Percentiles rank a stretch among this genome's conserved stretches.
Conservation (phyloP, 2,329 filamentous ascomycete genomes). For the Corynespora cassiicola region DNA sequence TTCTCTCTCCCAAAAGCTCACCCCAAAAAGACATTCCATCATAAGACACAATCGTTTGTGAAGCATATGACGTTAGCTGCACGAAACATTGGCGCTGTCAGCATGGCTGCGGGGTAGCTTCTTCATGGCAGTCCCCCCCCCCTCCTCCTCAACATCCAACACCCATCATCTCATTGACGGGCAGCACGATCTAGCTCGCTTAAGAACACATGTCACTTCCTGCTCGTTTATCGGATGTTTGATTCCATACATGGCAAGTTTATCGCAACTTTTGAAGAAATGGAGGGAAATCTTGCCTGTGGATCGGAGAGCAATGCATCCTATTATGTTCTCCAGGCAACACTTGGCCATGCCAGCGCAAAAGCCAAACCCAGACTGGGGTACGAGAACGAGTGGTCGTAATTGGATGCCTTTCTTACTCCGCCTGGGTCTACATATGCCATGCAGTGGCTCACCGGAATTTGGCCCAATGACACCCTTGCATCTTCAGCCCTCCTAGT, state of each 20-base stretch:
- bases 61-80: too few relatives aligned
- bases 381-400: neutral
- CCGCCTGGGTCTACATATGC: slow-evolving; percentile 1
- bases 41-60: slow-evolving; percentile 8
- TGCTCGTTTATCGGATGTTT: neutral
- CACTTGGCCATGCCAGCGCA: slow-evolving; percentile 1
- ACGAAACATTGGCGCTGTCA: too few relatives aligned
- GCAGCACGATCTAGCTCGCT: neutral
- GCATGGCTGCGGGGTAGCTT: too few relatives aligned
- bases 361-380: neutral
- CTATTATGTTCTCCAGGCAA: slow-evolving; percentile 2
- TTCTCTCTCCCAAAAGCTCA: neutral
- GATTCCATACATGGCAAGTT: neutral
- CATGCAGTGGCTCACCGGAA: slow-evolving; percentile 7
- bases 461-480: slow-evolving; percentile 2
- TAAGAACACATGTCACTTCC: neutral
- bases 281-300: too few relatives aligned
- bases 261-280: neutral
- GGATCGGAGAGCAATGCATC: too few relatives aligned
- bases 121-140: too few relatives aligned
- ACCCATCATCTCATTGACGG: too few relatives aligned
- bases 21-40: slow-evolving; percentile 3
- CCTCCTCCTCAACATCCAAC: too few relatives aligned
- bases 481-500: slow-evolving; percentile 2
- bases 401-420: slow-evolving; percentile 9